Conservation (phyloP, 805 yeast species). For the Saturnispora kantuleensis region DNA sequence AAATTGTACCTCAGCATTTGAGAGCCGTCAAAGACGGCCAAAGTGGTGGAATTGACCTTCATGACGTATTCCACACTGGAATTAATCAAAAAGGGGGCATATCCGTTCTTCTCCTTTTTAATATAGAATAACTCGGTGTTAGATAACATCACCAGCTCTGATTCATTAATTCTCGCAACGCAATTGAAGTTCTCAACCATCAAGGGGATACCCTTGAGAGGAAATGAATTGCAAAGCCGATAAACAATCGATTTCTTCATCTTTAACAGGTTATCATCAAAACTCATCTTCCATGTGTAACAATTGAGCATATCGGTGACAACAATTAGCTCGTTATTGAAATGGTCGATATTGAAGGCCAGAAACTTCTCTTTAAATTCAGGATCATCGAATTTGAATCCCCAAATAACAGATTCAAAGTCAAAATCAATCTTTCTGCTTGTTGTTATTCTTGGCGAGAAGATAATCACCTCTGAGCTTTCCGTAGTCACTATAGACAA, state of each 20-base stretch:
- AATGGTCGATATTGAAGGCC: conserved; percentile 22
- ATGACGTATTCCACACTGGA: conserved; percentile 25
- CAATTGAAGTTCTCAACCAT: conserved; percentile 20
- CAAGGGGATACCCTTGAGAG: conserved; percentile 13
- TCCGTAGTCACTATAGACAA: conserved; percentile 20
- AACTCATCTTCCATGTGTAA: conserved; percentile 26
- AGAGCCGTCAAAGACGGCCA: conserved; percentile 27
- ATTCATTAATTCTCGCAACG: conserved; percentile 20
- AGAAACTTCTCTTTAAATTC: conserved; percentile 21
- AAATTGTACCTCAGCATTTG: conserved; percentile 25
- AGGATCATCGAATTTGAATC: conserved; percentile 24
- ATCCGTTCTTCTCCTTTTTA: conserved; percentile 16
- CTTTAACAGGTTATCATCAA: conserved; percentile 9
- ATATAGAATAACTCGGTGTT: conserved; percentile 24
- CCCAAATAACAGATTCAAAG: conserved; percentile 26
- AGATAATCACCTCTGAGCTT: conserved; percentile 25
- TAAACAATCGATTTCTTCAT: conserved; percentile 20
- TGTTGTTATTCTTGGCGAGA: conserved; percentile 19
- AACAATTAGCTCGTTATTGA: conserved; percentile 23
- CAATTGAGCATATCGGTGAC: conserved; percentile 25
- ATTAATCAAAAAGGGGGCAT: conserved; percentile 19
- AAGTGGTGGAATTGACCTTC: conserved; percentile 19
- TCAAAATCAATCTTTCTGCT: conserved; percentile 18
- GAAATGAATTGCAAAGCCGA: conserved; percentile 23
- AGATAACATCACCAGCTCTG: conserved; percentile 24